Evolutionary conservation across 2,329 filamentous ascomycete genomes (phyloP), one percentile per base, ranked within the genome.

Genomic region (Pseudocercospora macadamiae): DNA sequence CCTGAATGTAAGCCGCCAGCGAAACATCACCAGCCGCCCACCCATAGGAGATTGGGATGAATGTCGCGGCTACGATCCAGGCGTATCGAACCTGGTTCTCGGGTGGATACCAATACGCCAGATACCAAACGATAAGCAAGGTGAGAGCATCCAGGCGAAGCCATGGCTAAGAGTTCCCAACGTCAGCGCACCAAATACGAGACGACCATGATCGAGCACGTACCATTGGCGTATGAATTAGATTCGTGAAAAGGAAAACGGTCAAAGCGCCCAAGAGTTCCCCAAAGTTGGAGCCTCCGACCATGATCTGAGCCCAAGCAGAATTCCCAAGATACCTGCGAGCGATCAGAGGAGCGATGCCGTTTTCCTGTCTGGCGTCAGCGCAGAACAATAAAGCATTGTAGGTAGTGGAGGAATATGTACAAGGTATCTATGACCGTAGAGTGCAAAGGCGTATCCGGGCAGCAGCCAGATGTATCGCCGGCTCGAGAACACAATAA

Each of bases 41-140:
- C 3, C 54, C 54, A 34, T 49, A 57, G 3, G 54, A 57, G 47
- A 57, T 51, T 10, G 54, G 54, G 12, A 57, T 51, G 26, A 57
- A 57, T 6, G 54, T 57, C 26, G 54, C 54, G 21, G 54, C 54
- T 9, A 51, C 54, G 32, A 57, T 57, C 54, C 54, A 57, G 30
- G 54, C 54, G 21, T 57, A 44, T 28, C 19, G 12, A 25, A 57
- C 54, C 26, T 57, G 30, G n/a, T 51, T 7, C 9, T 30, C 30
- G 12, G 54, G 54, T n/a, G 54, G 54, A 19, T 57, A 57, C 54
- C 54, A 57, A 36, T 39, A 57, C 8, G 45, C 32, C 18, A 57
- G 47, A 16, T 57, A 57, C 45, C 54, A 57, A 10, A 57, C 47
- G 16, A 57, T 51, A 18, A 57, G 32, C 12, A 57, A 44, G 14